Conservation (phyloP, 2,329 filamentous ascomycete genomes). For the Colletotrichum coccodes region DNA sequence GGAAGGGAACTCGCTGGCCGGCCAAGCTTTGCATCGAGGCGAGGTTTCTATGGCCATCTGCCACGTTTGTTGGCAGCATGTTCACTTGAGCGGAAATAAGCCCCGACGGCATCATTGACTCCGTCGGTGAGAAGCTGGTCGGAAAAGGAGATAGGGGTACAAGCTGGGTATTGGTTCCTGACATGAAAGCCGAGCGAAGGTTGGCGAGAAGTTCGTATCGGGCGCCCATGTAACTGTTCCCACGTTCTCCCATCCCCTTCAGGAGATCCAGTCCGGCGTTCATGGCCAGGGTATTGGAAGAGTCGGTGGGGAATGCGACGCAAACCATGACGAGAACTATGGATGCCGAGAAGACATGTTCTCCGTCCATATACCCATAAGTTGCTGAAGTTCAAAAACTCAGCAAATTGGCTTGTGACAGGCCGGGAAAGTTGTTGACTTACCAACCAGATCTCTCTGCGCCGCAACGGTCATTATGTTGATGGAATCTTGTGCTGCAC, state of each 20-base stretch:
- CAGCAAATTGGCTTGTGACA: constrained; percentile 15
- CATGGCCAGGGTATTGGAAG: constrained; percentile 54
- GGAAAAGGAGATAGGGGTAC: constrained; percentile 1
- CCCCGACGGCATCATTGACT: neutral
- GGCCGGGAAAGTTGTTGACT: constrained; percentile 35
- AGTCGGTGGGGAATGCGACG: constrained; percentile 58
- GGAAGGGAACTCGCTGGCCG: constrained; percentile 35
- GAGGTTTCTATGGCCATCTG: neutral
- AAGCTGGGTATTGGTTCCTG: constrained; percentile 12
- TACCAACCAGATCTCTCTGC: constrained; percentile 56
- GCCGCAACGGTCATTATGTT: constrained; percentile 37
- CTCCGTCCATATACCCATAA: constrained; percentile 45
- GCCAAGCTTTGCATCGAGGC: neutral
- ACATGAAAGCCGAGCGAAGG: constrained; percentile 39
- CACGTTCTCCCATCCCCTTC: constrained; percentile 60
- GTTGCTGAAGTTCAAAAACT: constrained; percentile 37
- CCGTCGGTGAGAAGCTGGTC: constrained; percentile 16
- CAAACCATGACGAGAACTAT: constrained; percentile 45
- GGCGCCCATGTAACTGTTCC: constrained; percentile 59
- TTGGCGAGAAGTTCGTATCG: constrained; percentile 45
- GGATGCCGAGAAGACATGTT: constrained; percentile 44
- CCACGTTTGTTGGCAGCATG: neutral
- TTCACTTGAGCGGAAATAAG: neutral
- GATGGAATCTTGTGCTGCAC: constrained; percentile 41
- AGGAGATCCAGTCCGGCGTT: constrained; percentile 57